Evolutionary conservation across 108 stramenopile species (phyloP), one percentile per base, ranked within the genome.

Genomic region (Nitzschia putrida): DNA sequence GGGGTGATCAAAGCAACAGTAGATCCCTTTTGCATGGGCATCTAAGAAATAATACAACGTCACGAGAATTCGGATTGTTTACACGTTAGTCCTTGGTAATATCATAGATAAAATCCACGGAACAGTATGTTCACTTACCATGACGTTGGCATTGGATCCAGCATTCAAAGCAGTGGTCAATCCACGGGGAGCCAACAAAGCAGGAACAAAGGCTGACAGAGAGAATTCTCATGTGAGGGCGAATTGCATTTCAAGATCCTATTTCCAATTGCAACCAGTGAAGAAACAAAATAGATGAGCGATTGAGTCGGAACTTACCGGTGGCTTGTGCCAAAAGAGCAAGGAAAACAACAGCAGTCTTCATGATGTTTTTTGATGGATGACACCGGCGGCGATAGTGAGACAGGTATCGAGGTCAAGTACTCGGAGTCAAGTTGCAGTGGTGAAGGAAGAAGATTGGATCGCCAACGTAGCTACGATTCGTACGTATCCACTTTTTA

Each of bases 1-100:
- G 96, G 96, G 2, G 96, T 97, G 34, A 94, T 86, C 39, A 97
- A 77, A 23, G 96, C 96, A 47, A 82, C 83, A 9, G 89, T 85
- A 40, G 92, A 93, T 40, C 95, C 95, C 59, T 79, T 68, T 50
- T 68, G 68, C 54, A 86, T 20, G 9, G 80, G 83, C 67, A 81
- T 72, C 76, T 77, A 14, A 25, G 29, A 9, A 34, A 50, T 1
- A 26, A 8, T 22, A 56, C 25, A 26, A 68, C 8, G 8, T n/a
- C 10, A 8, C 18, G 14, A 56, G 18, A 22, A 56, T 25, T 21
- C 16, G 13, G 2, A 56, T 21, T 56, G 25, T 13, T 25, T 2
- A 13, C 16, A 3, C 22, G 54, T 20, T 7, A 56, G 23, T 22
- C 16, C 12, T 60, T 18, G 13, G 21, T 3, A 8, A 7, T 1